A percentile compares a stretch with the other conserved stretches of the same genome.
These are phyloP conservation scores for Linnemannia zychae DNA, from an alignment of 192 early-diverging fungal species.

Conservation along the genomic window DNA sequence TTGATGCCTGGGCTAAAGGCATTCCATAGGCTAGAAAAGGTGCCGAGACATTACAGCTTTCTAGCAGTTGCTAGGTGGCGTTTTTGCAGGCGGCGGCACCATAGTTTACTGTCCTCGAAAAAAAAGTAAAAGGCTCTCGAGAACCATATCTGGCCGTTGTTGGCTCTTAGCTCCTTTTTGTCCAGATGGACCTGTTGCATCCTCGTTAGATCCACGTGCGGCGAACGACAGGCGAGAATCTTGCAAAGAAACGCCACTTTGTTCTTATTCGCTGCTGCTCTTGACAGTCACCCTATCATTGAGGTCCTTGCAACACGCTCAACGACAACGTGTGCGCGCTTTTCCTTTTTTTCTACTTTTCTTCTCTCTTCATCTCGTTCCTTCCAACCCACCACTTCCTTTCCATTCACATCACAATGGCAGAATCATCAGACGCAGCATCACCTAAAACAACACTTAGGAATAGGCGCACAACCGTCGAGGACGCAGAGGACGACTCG, in stretches of 20 bases:
- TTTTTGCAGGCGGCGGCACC: no score
- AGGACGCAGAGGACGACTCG: constrained; percentile 43
- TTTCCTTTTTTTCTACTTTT: background rate
- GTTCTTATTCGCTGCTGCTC: background rate
- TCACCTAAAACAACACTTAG: constrained; percentile 9
- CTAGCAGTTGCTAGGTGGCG: no score
- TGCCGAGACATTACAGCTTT: no score
- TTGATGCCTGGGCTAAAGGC: no score
- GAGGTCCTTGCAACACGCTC: background rate
- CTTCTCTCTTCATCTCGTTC: constrained; percentile 7
- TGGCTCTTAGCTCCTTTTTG: no score
- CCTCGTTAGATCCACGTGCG: background rate
- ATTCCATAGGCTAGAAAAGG: no score
- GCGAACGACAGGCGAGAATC: background rate
- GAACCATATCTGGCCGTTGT: background rate
- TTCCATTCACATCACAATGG: constrained; percentile 6
- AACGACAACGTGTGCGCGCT: background rate
- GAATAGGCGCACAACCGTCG: constrained; percentile 48
- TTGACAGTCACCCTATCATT: background rate
- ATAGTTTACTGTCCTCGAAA: no score
- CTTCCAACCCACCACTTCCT: background rate
- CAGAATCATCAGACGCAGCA: constrained; percentile 14
- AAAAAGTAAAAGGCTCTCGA: no score
- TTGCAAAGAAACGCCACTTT: background rate
- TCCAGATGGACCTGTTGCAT: background rate